Percentiles rank a stretch among this genome's conserved stretches.
Conservation (phyloP, 352 stramenopile genomes). For the Globisporangium middletonii region DNA sequence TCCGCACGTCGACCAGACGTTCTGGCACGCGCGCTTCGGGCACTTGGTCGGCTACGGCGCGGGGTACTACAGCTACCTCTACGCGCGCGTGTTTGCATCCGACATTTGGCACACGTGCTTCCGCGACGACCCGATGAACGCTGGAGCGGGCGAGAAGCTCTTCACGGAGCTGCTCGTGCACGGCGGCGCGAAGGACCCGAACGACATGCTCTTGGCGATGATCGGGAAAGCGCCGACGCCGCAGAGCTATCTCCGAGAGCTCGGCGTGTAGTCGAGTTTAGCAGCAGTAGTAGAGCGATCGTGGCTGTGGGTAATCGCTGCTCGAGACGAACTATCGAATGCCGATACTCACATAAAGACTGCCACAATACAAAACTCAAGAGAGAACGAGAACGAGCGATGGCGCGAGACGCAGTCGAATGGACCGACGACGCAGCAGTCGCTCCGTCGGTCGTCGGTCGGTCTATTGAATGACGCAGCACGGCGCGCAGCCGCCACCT, state of each 20-base stretch:
- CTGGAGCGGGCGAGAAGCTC: constrained; percentile 48
- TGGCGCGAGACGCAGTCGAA: background rate
- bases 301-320: background rate
- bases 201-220: constrained; percentile 71
- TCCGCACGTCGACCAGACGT: constrained; percentile 70
- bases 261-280: constrained; percentile 34
- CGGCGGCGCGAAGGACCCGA: constrained; percentile 85
- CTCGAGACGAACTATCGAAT: background rate
- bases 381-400: constrained; percentile 2
- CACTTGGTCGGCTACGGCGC: constrained; percentile 89
- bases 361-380: background rate
- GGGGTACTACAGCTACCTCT: constrained; percentile 91
- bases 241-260: constrained; percentile 61
- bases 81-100: constrained; percentile 86
- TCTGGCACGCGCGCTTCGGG: constrained; percentile 84
- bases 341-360: too few relatives aligned
- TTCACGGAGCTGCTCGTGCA: constrained; percentile 75
- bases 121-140: constrained; percentile 49
- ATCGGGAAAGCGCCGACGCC: constrained; percentile 56
- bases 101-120: constrained; percentile 85
- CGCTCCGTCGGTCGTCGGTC: too few relatives aligned
- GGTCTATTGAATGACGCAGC: constrained; percentile 67
- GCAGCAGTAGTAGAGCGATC: background rate
- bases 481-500: constrained; percentile 44
- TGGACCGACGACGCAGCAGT: constrained; percentile 3